These are phyloP conservation scores for Schizophyllum commune DNA, from an alignment of 1,284 basidiomycete species.

Conservation along the genomic window DNA sequence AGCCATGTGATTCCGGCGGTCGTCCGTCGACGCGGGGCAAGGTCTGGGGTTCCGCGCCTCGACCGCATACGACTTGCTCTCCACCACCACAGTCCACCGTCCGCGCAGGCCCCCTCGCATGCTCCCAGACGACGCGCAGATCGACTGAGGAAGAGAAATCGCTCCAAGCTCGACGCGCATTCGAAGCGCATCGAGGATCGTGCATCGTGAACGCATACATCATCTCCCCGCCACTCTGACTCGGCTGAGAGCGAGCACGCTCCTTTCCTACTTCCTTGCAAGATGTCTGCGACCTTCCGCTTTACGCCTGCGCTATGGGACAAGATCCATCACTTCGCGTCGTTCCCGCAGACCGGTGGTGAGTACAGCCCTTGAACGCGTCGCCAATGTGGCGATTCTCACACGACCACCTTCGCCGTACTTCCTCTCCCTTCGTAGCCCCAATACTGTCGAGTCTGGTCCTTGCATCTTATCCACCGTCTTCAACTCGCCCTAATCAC, in stretches of 20 bases:
- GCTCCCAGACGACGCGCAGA: not conserved
- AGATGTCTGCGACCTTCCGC: slow-evolving; percentile 50
- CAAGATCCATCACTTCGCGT: slow-evolving; percentile 90
- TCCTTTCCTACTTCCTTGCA: slow-evolving; percentile 1
- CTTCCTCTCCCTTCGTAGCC: no score
- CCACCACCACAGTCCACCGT: not conserved
- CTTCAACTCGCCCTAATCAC: not conserved
- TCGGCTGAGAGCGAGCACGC: no score
- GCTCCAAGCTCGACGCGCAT: not conserved
- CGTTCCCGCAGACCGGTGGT: slow-evolving; percentile 91
- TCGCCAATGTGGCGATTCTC: no score
- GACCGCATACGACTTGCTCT: not conserved
- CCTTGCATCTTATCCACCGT: not conserved
- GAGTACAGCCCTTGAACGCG: slow-evolving; percentile 18
- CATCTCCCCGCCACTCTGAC: no score
- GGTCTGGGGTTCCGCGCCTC: not conserved
- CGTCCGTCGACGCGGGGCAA: not conserved
- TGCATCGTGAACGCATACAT: not conserved
- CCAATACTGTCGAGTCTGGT: no score
- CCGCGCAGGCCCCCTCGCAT: not conserved
- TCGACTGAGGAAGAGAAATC: not conserved
- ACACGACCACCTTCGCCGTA: no score
- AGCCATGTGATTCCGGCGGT: not conserved
- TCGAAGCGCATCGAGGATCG: not conserved
- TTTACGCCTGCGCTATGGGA: slow-evolving; percentile 84